These are phyloP conservation scores for Blastocystis sp. DNA, from an alignment of 352 stramenopile species.

Conservation along the genomic window DNA sequence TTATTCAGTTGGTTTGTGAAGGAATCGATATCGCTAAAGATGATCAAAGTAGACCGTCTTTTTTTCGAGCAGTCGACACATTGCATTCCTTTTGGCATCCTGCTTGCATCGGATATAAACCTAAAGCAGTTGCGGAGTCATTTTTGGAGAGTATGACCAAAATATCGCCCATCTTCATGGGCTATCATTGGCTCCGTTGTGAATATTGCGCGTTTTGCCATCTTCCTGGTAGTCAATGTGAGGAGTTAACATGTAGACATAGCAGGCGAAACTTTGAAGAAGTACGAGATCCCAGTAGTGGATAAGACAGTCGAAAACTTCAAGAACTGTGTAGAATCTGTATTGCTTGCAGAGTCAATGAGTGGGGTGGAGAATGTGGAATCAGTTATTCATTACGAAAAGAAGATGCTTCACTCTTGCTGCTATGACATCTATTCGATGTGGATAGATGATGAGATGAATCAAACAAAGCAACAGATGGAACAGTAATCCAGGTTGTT, in stretches of 20 bases:
- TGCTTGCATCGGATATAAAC: not conserved
- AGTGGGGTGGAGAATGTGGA: too few relatives aligned
- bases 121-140: not conserved
- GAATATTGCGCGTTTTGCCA: not conserved
- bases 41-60: not conserved
- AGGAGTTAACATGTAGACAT: too few relatives aligned
- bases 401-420: not conserved
- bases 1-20: not conserved
- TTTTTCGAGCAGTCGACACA: not conserved
- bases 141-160: not conserved
- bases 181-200: not conserved
- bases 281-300: not conserved
- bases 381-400: not conserved
- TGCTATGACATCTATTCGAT: not conserved
- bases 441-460: not conserved
- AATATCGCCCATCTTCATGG: not conserved
- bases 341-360: not conserved
- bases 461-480: not conserved
- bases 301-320: not conserved
- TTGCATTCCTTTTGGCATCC: conserved; percentile 23
- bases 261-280: not conserved
- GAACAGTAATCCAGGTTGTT: not conserved
- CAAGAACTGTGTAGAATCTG: not conserved
- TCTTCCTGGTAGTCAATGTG: not conserved
- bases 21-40: not conserved